Percentiles rank a stretch among this genome's conserved stretches.
phyloP scores from a whole-genome alignment of 2,329 filamentous ascomycete species.

The Graphiopsis chlorocephala region DNA sequence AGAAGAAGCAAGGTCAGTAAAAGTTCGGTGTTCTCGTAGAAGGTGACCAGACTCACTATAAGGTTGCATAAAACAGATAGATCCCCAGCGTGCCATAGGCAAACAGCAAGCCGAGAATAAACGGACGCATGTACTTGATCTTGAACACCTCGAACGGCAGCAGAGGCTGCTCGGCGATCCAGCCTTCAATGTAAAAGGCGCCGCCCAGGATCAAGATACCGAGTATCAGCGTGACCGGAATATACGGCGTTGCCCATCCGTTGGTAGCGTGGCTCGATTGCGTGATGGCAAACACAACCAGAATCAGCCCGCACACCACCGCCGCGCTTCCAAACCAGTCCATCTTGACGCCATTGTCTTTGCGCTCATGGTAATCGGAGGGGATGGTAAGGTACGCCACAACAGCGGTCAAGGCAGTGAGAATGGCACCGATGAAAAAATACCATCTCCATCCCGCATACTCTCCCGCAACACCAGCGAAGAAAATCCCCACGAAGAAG shows the following conservation, averaged over 20 bases:
- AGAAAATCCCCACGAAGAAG: constrained; percentile 62
- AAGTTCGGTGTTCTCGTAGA: background rate
- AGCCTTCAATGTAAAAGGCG: constrained; percentile 70
- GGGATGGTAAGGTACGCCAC: constrained; percentile 51
- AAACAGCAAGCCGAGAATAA: constrained; percentile 61
- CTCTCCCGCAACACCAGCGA: constrained; percentile 58
- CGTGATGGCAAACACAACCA: constrained; percentile 73
- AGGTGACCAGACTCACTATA: constrained; percentile 53
- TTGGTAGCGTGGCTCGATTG: constrained; percentile 66
- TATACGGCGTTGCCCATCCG: constrained; percentile 72
- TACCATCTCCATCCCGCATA: constrained; percentile 63
- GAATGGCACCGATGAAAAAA: constrained; percentile 63
- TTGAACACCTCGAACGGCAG: constrained; percentile 68
- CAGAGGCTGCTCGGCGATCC: constrained; percentile 65
- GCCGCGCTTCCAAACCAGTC: constrained; percentile 65
- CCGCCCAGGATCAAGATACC: constrained; percentile 59
- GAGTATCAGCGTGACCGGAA: constrained; percentile 62
- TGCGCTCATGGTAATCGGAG: constrained; percentile 43
- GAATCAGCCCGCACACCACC: constrained; percentile 62
- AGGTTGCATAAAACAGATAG: constrained; percentile 66
- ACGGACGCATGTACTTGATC: constrained; percentile 65
- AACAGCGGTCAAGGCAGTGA: constrained; percentile 46
- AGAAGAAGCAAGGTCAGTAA: constrained; percentile 7
- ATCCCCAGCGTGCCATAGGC: constrained; percentile 67
- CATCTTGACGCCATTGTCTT: constrained; percentile 53